Base-by-base conservation (phyloP, 1,284 basidiomycete species). In the Sporisorium sorghi region DNA sequence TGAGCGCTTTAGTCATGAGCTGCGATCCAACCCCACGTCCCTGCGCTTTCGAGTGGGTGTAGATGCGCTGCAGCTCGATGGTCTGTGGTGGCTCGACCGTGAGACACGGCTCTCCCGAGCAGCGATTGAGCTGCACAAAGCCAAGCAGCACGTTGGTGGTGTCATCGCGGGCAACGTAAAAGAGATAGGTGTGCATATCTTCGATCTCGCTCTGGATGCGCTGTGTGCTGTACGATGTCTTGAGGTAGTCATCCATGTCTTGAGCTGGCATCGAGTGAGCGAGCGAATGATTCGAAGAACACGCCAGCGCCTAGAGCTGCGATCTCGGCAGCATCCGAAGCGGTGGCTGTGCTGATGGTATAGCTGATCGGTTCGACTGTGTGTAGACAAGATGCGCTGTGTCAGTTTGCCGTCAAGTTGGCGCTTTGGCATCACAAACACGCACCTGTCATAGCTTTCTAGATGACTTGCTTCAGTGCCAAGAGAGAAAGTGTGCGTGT, bases 11-110 rank as follows among this genome's bases (percentile, higher is more conserved):
- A 1, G 17, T 14, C 46, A 71, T 48, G n/a, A 71, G 54, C 12
- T 52, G 30, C 8, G 58, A 56, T 15, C 68, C 71, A 6, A 73
- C 47, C 2, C 71, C 71, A 8, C 61, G 54, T 11, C 71, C 61
- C 19, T 73, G 71, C 6, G 65, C 58, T 11, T 42, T 53, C 12
- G 61, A 60, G 39, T 58, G 58, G 11, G 61, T 73, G 47, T 73
- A 73, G 53, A 73, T 73, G 48, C 71, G 71, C 47, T 68, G 65
- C 14, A 73, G 47, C 35, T 73, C 65, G 26, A 73, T 59, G 2
- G 65, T 59, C 14, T 65, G 10, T 12, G 57, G 61, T 8, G 71
- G 58, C 40, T 56, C 47, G 53, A 67, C 32, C 35, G 40, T 52
- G 12, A 73, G 57, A 37, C 71, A 73, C 1, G 61, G 61, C 32